Conservation (phyloP, 2,329 filamentous ascomycete species). For the Fusarium sp. region DNA sequence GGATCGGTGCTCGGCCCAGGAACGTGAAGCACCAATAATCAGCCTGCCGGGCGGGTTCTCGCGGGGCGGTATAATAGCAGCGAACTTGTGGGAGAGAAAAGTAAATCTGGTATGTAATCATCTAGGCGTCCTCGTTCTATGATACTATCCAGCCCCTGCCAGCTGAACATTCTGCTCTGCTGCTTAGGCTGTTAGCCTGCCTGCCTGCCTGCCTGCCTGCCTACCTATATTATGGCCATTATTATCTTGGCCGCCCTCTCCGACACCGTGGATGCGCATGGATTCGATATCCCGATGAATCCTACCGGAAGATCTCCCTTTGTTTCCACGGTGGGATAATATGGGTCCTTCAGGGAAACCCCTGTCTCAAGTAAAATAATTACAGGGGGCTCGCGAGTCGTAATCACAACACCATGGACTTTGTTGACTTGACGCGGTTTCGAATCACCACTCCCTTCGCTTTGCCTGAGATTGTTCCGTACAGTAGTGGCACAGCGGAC, state of each 20-base stretch:
- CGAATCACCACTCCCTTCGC: slow-evolving; percentile 36
- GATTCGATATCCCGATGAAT: slow-evolving; percentile 17
- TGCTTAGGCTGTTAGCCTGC: background rate
- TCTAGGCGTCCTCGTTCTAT: background rate
- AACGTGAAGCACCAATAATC: background rate
- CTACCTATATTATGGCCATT: background rate
- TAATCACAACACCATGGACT: slow-evolving; percentile 28
- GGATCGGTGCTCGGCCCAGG: slow-evolving; percentile 10
- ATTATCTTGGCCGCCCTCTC: slow-evolving; percentile 13
- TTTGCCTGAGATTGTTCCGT: background rate
- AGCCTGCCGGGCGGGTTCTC: slow-evolving; percentile 1
- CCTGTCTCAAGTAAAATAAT: slow-evolving; percentile 13
- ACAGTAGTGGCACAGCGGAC: slow-evolving; percentile 2
- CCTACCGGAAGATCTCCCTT: slow-evolving; percentile 35
- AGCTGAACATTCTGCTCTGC: background rate
- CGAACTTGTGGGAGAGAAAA: background rate
- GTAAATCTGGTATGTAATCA: background rate
- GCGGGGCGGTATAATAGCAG: background rate
- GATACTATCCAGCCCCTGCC: background rate
- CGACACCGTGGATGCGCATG: slow-evolving; percentile 10
- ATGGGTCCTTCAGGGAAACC: slow-evolving; percentile 4
- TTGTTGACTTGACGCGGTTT: slow-evolving; percentile 20
- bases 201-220: background rate
- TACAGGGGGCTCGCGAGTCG: slow-evolving; percentile 23
- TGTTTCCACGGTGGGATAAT: slow-evolving; percentile 14